Conservation (phyloP, 2,329 filamentous ascomycete species). For the Exophiala aquamarina region DNA sequence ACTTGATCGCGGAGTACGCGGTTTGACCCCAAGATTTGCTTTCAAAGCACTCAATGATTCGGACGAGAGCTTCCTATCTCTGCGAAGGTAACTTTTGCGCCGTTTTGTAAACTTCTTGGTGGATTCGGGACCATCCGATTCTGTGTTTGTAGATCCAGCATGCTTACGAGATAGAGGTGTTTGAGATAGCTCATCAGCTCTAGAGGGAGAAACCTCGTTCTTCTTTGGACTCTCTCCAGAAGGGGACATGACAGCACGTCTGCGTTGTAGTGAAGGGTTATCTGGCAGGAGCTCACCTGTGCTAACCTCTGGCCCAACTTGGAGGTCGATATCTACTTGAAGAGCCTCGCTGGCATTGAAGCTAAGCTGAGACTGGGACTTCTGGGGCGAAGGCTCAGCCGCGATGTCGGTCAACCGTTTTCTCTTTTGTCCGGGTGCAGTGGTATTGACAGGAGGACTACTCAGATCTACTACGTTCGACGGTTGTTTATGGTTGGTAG, state of each 20-base stretch:
- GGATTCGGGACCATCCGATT: too few species aligned
- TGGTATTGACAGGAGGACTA: conserved; percentile 14
- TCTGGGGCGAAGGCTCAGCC: conserved; percentile 18
- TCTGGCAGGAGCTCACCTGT: too few species aligned
- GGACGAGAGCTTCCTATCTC: conserved; percentile 5
- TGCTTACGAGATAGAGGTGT: too few species aligned
- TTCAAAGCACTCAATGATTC: conserved; percentile 3
- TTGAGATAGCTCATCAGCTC: too few species aligned
- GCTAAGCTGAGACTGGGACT: conserved; percentile 16
- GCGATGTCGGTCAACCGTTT: conserved; percentile 24
- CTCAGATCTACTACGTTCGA: conserved; percentile 7
- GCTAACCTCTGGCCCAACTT: too few species aligned
- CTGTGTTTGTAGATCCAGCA: too few species aligned
- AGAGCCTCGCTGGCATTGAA: conserved; percentile 19
- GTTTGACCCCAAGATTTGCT: conserved; percentile 36
- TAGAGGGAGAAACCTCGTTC: too few species aligned
- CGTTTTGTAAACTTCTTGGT: too few species aligned
- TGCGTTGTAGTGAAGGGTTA: too few species aligned
- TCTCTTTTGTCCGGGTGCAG: conserved; percentile 18
- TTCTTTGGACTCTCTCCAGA: too few species aligned
- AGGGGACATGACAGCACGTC: too few species aligned
- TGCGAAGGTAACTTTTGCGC: not conserved
- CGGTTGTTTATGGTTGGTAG: not conserved
- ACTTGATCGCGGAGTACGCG: conserved; percentile 38
- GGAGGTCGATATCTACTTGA: conserved; percentile 13